Conservation (phyloP, 257 asterid species). For the Ilex asprella region DNA sequence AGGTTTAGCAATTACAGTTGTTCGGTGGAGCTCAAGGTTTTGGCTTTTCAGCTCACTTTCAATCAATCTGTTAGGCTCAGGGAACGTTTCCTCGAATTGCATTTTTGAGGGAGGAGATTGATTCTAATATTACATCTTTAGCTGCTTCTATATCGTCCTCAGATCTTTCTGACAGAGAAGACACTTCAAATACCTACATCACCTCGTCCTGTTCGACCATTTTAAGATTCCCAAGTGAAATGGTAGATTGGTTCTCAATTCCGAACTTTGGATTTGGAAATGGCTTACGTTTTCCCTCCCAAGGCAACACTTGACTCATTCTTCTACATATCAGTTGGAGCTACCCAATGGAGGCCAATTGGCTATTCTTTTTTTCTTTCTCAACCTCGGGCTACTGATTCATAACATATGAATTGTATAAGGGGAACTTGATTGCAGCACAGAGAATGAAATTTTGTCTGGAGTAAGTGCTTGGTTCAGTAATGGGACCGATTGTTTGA, state of each 20-base stretch:
- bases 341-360: not conserved
- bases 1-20: conserved; percentile 8
- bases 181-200: conserved; percentile 60
- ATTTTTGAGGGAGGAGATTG: not conserved
- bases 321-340: conserved; percentile 8
- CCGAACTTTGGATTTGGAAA: conserved; percentile 18
- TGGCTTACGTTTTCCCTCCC: conserved; percentile 17
- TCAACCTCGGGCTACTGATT: too few species aligned
- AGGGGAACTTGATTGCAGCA: conserved; percentile 10
- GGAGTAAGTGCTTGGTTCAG: conserved; percentile 19
- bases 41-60: conserved; percentile 9
- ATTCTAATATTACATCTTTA: conserved; percentile 12
- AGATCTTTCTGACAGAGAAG: conserved; percentile 20
- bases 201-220: conserved; percentile 68
- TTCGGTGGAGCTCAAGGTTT: conserved; percentile 15
- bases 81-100: not conserved
- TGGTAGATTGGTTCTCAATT: conserved; percentile 16
- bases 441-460: conserved; percentile 18
- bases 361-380: too few species aligned
- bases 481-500: conserved; percentile 10
- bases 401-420: too few species aligned
- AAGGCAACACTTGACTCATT: conserved; percentile 23
- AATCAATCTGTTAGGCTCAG: not conserved
- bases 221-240: conserved; percentile 32
- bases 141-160: conserved; percentile 16